Evolutionary conservation across 805 yeast species (phyloP), one percentile per base, ranked within the genome.

Genomic region (Starmerella davenportii): DNA sequence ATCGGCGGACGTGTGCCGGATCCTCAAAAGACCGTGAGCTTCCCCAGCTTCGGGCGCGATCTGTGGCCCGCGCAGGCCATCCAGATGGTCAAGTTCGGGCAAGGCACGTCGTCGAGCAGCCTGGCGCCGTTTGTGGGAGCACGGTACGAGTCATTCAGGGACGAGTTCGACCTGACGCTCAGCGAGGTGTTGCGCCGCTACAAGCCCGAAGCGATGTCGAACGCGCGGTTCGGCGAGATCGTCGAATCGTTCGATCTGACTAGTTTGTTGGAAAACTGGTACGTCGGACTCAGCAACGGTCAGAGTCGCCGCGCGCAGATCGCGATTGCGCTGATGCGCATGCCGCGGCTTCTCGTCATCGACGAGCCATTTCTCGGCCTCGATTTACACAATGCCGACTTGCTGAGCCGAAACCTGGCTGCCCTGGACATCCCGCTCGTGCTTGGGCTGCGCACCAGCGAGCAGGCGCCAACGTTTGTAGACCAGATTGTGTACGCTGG

Each of bases 301-400:
- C 98, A 90, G 57, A 74, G 79, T 55, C 66, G 98, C 49, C 64
- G 98, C 37, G 93, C 95, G 0, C 66, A 95, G 43, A 60, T 90
- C 21, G 96, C 95, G 0, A 68, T 70, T 43, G 73, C 84, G 0
- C 50, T 90, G 32, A 65, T 81, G 39, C 62, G 64, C 34, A 60
- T 68, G 25, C 93, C 95, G 0, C 61, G 64, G 33, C 46, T 84
- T 23, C 58, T 84, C 38, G 54, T 87, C 4, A 65, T 87, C 16
- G 96, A 90, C 55, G 96, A 90, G 51, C 95, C 95, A 8, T 87
- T 84, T 50, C 56, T 90, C 30, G 98, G 96, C 0, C 62, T 87
- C 15, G 98, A 87, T 51, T 90, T 93, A 0, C 53, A 56, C 1
- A 85, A 92, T 11, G 62, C 80, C 0, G 43, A 56, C 1, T 57